Evolutionary conservation across 2,329 filamentous ascomycete genomes (phyloP), one percentile per base, ranked within the genome.

Genomic region (Nemania diffusa): DNA sequence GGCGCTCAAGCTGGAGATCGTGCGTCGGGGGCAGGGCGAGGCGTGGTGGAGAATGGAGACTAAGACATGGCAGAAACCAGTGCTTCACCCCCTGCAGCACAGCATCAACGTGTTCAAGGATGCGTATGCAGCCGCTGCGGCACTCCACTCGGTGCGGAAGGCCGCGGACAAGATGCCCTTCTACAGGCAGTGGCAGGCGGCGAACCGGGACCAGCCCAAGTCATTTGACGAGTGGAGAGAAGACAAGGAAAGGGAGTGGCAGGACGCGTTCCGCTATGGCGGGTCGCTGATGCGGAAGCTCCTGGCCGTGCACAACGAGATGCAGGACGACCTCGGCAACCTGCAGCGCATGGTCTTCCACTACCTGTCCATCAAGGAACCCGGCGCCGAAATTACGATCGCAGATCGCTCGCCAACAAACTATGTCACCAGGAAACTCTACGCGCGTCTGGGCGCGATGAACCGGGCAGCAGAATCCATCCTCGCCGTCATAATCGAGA

Each of bases 311-410:
- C 57, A 73, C 13, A 44, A 52, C 4, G 0, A 34, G 3, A 48
- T 72, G 37, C 60, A 65, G 29, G 1, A 27, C 0, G 75, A 76
- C 0, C 22, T 76, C 26, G 52, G 46, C 0, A 32, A 57, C 8
- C 8, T 75, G 50, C 63, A 77, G 62, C 66, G 64, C 4, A 65
- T 76, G 60, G 29, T 73, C 1, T 71, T 74, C n/a, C 68, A 73
- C 17, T 73, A 58, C 57, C 61, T 72, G 22, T 64, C n/a, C 9
- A 1, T 62, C 3, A 34, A 57, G 22, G 17, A 34, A 5, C n/a
- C 56, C 61, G 9, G 22, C 0, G 8, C 4, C 8, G 4, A 67
- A 11, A 63, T 62, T 15, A 7, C 13, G 2, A 7, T 50, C 29
- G 8, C 6, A 3, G n/a, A n/a, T 32, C 1, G 7, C 2, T 2